Evolutionary conservation across 139 green algal genomes (phyloP).

Genomic region (Closterium sp.): DNA sequence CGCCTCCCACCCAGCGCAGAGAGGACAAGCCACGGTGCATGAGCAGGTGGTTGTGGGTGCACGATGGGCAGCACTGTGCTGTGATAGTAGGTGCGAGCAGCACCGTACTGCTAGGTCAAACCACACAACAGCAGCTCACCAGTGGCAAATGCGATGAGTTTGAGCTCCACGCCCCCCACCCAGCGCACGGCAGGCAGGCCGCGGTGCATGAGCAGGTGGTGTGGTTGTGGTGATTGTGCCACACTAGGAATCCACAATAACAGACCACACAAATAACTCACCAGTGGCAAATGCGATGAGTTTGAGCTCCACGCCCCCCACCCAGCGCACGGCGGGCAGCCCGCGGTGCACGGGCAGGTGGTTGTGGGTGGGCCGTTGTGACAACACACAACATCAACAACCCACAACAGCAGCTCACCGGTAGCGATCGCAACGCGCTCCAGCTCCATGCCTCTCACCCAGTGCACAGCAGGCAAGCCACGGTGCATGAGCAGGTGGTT

Average conservation of each 20-base stretch:
- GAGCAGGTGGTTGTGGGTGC: too few relatives aligned
- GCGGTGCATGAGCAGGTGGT: constrained; percentile 86
- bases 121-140: constrained; percentile 51
- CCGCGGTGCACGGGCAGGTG: constrained; percentile 85
- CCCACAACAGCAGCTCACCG: constrained; percentile 85
- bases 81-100: too few relatives aligned
- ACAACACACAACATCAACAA: too few relatives aligned
- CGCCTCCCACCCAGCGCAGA: constrained; percentile 92
- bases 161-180: constrained; percentile 98
- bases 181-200: constrained; percentile 87
- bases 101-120: too few relatives aligned
- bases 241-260: too few relatives aligned
- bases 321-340: constrained; percentile 89
- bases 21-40: too few relatives aligned
- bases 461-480: constrained; percentile 86
- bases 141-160: constrained; percentile 97
- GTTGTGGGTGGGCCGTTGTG: too few relatives aligned
- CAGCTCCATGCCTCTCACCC: constrained; percentile 97
- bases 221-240: too few relatives aligned
- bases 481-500: constrained; percentile 59
- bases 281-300: constrained; percentile 96
- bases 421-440: constrained; percentile 98
- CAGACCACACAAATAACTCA: constrained; percentile 52
- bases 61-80: too few relatives aligned
- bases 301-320: constrained; percentile 98